Base-by-base conservation (phyloP, 164 flowering plant species). In the Euptelea pleiosperma region DNA sequence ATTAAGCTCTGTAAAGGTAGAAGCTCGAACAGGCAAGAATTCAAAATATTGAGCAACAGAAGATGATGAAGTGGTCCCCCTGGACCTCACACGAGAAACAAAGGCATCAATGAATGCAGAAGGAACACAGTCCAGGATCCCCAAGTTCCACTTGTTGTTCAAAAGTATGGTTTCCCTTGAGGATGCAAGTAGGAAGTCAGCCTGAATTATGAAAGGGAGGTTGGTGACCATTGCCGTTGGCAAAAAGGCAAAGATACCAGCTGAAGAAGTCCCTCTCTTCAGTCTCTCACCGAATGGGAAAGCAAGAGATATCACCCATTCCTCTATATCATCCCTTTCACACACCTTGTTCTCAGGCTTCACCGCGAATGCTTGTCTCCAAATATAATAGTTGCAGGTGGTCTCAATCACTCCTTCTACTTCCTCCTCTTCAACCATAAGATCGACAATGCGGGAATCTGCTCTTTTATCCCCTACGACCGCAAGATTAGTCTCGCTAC, bases 161-260 rank as follows among this genome's bases (percentile, higher is more conserved):
- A 57, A 51, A 1, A 66, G 34, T 57, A 66, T 62, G 24, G 48
- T 66, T 52, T 71, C 71, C 35, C 70, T 43, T 1, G 74, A 71
- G 3, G 74, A 62, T 9, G 67, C 54, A 24, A 71, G 68, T 2
- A 66, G 15, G n/a, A 71, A 71, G 58, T 71, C 74, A 0, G 74
- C 67, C 28, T 48, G 52, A 48, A 48, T 48, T 48, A 48, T 48
- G 30, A 48, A 48, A 19, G 52, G 52, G 15, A 19, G 62, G 51
- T 70, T 70, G 14, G 74, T 70, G 6, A 70, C 56, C 66, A 66
- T 66, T n/a, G 19, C 47, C 0, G 74, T 70, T 6, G 74, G 70
- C 21, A 70, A 55, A 16, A 42, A 70, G 4, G 74, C 66, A 66
- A 46, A 56, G 22, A 68, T 37, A 8, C 71, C 67, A 42, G 28